Evolutionary conservation across 345 rosid species (phyloP).

Genomic region (sweet orange (Citrus sinensis)): DVS_A1.0 CM039162.1:10985501-10986000

Average conservation of each 20-base stretch:
- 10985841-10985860: constrained; percentile 1
- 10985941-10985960: not conserved
- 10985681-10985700: too few relatives aligned
- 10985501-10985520: not conserved
- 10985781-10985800: not conserved
- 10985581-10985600: not conserved
- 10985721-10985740: not conserved
- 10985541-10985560: not conserved
- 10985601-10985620: not conserved
- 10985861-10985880: not conserved
- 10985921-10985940: not conserved
- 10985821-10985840: not conserved
- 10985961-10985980: not conserved
- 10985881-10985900: not conserved
- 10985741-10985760: not conserved
- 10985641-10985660: too few relatives aligned
- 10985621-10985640: too few relatives aligned
- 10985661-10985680: too few relatives aligned
- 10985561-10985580: not conserved
- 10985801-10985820: not conserved
- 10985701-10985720: too few relatives aligned
- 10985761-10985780: not conserved
- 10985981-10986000: not conserved
- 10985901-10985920: not conserved
- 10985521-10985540: not conserved